Percentiles rank a stretch among this genome's conserved stretches.
phyloP scores from a whole-genome alignment of 345 rosid species.

The Cochlearia excelsa region DNA sequence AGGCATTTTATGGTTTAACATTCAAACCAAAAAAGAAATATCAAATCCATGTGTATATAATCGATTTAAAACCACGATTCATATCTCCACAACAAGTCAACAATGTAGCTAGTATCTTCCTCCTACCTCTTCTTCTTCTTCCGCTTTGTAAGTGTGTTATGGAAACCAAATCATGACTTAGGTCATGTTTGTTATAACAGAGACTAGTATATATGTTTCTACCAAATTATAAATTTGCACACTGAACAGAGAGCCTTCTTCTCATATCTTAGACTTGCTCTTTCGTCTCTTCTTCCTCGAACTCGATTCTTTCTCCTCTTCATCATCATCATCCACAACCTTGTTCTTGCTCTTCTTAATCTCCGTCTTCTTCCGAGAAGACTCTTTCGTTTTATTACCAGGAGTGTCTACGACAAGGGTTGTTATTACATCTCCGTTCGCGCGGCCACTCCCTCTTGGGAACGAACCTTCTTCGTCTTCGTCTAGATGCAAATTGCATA shows the following conservation, averaged over 20 bases:
- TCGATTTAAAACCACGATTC: too few species aligned
- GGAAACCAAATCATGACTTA: too few species aligned
- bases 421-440: conserved; percentile 26
- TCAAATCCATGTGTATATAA: too few species aligned
- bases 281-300: conserved; percentile 38
- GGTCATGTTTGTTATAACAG: conserved; percentile 27
- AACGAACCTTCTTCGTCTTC: conserved; percentile 70
- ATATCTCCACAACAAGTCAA: too few species aligned
- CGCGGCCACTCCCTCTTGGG: conserved; percentile 53
- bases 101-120: too few species aligned
- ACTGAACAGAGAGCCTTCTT: neutral
- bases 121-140: too few species aligned
- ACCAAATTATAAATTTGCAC: conserved; percentile 33
- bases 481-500: conserved; percentile 70
- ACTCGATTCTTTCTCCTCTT: conserved; percentile 34
- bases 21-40: too few species aligned
- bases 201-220: conserved; percentile 16
- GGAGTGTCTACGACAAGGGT: conserved; percentile 39
- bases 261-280: conserved; percentile 13
- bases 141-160: too few species aligned
- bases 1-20: too few species aligned
- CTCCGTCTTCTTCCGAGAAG: conserved; percentile 45
- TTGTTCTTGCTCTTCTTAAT: conserved; percentile 29
- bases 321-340: conserved; percentile 16
- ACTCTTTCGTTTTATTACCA: conserved; percentile 53